Evolutionary conservation across 441 rosid genomes (phyloP), one percentile per base, ranked within the genome.

Genomic region (Hura crepitans): DNA sequence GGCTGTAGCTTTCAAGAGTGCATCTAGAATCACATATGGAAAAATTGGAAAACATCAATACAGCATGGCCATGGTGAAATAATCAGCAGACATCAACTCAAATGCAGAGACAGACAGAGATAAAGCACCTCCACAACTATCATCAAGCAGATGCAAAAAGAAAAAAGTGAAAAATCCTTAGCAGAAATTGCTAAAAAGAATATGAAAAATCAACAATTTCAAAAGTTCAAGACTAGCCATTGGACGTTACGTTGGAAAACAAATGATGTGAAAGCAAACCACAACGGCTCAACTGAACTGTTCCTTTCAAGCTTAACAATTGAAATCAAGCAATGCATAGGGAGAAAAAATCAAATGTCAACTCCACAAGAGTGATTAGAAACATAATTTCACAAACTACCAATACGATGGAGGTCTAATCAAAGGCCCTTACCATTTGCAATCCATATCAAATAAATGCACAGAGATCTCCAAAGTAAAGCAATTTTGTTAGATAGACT

Each of bases 401-500:
- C n/a, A n/a, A n/a, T n/a, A n/a, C n/a, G n/a, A n/a, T 18, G 13
- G 51, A 14, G 51, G 30, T 31, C 45, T 22, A 61, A 55, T 27
- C 31, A 12, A 63, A 61, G 18, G 37, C 15, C 39, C 17, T 58
- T 27, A 39, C 66, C 51, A 33, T 30, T 10, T 13, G 50, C 35
- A 70, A 49, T 31, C 39, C 35, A 61, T 23, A 25, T 42, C 47
- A 70, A 47, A 64, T 60, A 57, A 35, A 33, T 70, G 27, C 10
- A 33, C 13, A 56, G 35, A 7, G 20, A 43, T 35, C 42, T 70
- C 42, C 47, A 46, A 37, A 47, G 60, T 18, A 37, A 17, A 49
- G 20, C 59, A 17, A 33, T 55, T 27, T 20, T 0, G 8, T 18
- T 31, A 50, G 30, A n/a, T 27, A 68, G 63, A 68, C 62, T 18